Conservation (phyloP, 1,284 basidiomycete genomes). For the Boletus mariae region DNA sequence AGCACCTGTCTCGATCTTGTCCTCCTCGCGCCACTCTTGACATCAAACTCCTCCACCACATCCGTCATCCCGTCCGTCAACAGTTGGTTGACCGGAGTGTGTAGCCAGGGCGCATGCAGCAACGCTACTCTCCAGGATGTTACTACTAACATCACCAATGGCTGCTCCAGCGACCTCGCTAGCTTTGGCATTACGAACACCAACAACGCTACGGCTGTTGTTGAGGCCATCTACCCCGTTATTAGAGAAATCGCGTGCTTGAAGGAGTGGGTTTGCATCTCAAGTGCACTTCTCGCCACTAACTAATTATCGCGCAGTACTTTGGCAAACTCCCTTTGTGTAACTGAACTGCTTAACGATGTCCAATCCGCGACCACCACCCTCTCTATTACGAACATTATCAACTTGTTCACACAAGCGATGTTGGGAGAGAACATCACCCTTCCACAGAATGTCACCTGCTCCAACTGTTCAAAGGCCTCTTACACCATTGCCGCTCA, state of each 20-base stretch:
- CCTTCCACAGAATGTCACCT: constrained; percentile 37
- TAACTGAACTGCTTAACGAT: constrained; percentile 46
- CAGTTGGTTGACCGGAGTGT: constrained; percentile 56
- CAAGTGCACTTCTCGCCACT: background rate
- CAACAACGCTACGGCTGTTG: constrained; percentile 10
- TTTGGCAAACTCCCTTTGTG: constrained; percentile 46
- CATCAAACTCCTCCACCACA: constrained; percentile 33
- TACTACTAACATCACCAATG: constrained; percentile 40
- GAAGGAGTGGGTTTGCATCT: constrained; percentile 45
- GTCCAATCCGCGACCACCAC: constrained; percentile 37
- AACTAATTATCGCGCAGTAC: constrained; percentile 29
- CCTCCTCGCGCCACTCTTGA: constrained; percentile 42
- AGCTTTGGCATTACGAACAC: constrained; percentile 26
- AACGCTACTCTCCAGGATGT: constrained; percentile 50
- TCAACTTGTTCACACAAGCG: constrained; percentile 13
- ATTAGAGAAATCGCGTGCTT: constrained; percentile 50
- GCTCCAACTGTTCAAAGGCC: constrained; percentile 47
- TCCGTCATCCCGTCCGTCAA: constrained; percentile 53
- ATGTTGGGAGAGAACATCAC: constrained; percentile 5
- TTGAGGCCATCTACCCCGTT: constrained; percentile 48
- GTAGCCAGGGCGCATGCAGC: constrained; percentile 51
- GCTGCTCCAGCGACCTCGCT: constrained; percentile 50
- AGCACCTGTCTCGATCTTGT: constrained; percentile 52
- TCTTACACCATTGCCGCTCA: constrained; percentile 37
- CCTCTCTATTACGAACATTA: constrained; percentile 18